Base-by-base conservation (phyloP, 2,329 filamentous ascomycete genomes). In the Zymoseptoria passerinii region DNA sequence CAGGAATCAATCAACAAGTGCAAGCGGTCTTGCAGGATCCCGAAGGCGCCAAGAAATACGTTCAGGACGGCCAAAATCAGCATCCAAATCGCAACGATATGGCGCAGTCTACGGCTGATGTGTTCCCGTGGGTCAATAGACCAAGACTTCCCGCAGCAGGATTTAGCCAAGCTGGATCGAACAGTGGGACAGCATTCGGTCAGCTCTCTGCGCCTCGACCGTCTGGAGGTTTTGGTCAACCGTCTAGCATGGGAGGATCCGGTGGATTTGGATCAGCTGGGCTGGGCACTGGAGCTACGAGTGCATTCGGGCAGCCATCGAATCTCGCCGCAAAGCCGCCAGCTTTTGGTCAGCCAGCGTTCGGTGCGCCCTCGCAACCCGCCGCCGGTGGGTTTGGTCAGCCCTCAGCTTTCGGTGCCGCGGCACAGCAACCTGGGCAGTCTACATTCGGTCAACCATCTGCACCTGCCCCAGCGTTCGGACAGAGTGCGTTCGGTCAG, bases 11-110 rank as follows among this genome's bases (percentile, higher is more conserved):
- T 18, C 61, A 65, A 40, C 63, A 28, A 70, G 89, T 92, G 54
- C 81, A 89, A 60, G 81, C 78, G n/a, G 85, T 86, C 0, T 70
- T 90, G 0, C 81, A 78, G 60, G 86, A 95, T 66, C 72, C 89
- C 8, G 80, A 87, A 60, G 88, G 85, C 2, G 91, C 92, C 1
- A 79, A 88, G 50, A 80, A 84, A 56, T 94, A 86, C 68, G 76
- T 94, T 13, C 68, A 86, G 8, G 80, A 83, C 4, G 83, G 81
- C 20, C 83, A 81, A 56, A 84, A 88, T 55, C 82, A 84, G 48
- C 89, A 90, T 66, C 89, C 89, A 1, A 95, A 94, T 68, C 81
- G 90, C 48, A 40, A 53, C 23, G 65, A 63, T 29, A 28, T 58
- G 35, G 59, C 61, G 27, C 29, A 58, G 16, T 60, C 62, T 55